These are phyloP conservation scores for Brassica cretica DNA, from an alignment of 345 rosid species.

Conservation along the genomic window DNA sequence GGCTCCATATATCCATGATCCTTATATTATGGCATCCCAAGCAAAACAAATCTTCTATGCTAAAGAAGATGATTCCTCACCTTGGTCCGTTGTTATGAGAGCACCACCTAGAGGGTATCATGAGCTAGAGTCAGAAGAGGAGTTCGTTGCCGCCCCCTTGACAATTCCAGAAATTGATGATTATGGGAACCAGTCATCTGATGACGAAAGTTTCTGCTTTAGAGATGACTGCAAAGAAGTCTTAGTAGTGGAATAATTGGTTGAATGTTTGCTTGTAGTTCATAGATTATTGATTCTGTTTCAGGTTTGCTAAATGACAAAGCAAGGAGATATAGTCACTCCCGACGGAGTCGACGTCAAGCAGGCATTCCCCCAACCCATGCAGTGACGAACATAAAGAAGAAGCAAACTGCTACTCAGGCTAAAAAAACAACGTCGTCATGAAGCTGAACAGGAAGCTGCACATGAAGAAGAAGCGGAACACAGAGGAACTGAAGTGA, in stretches of 20 bases:
- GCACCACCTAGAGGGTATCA: neutral
- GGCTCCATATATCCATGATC: neutral
- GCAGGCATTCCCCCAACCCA: no score
- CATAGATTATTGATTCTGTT: neutral
- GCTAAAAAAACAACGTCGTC: no score
- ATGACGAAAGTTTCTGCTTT: neutral
- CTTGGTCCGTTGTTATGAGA: neutral
- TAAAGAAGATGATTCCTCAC: neutral
- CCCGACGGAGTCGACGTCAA: neutral
- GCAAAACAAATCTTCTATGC: neutral
- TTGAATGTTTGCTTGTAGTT: no score
- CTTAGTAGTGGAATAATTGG: neutral
- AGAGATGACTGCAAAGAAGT: neutral
- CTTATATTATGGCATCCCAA: neutral
- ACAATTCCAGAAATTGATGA: neutral
- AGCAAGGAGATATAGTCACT: neutral
- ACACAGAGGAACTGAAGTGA: no score
- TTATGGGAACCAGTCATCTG: neutral
- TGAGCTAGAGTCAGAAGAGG: neutral
- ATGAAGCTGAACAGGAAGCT: no score
- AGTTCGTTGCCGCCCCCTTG: neutral
- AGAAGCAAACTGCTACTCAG: no score
- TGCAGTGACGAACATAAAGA: no score
- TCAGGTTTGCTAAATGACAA: neutral
- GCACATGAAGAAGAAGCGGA: neutral